phyloP scores from a whole-genome alignment of 139 green algal species.

The Picochlorum sp. region DNA sequence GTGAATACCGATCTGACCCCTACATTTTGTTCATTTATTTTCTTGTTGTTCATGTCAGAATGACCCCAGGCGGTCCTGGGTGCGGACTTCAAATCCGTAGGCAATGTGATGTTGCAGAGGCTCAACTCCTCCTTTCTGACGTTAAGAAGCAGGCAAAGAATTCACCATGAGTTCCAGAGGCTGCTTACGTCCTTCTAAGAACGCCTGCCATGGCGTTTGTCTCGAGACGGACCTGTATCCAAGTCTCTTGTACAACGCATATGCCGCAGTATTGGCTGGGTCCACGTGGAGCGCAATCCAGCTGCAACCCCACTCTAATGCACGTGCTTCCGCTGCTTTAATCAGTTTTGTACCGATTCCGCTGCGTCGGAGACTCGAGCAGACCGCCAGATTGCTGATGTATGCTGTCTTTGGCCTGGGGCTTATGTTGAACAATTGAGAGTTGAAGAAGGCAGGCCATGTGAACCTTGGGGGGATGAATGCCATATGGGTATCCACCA shows the following conservation, averaged over 20 bases:
- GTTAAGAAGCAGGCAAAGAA: constrained; percentile 3
- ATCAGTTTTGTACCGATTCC: constrained; percentile 35
- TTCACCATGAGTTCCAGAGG: constrained; percentile 22
- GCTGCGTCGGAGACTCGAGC: constrained; percentile 17
- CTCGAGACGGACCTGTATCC: constrained; percentile 16
- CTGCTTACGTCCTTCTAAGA: constrained; percentile 12
- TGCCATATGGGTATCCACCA: constrained; percentile 12
- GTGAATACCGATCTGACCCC: constrained; percentile 28
- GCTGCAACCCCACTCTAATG: constrained; percentile 36
- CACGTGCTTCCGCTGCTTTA: constrained; percentile 29
- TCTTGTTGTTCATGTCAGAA: constrained; percentile 6
- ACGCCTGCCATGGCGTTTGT: constrained; percentile 19
- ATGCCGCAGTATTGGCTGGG: constrained; percentile 17
- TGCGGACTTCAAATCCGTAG: constrained; percentile 81
- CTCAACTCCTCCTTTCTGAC: constrained; percentile 73
- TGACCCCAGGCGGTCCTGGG: constrained; percentile 42
- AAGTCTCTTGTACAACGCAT: constrained; percentile 18
- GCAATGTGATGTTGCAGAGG: constrained; percentile 56
- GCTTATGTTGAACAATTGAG: background rate
- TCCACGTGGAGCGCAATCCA: constrained; percentile 27
- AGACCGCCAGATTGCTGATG: constrained; percentile 44
- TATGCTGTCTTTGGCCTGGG: constrained; percentile 25
- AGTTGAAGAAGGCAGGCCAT: background rate
- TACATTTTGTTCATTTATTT: background rate
- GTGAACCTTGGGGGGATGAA: constrained; percentile 10